phyloP scores from a whole-genome alignment of 108 stramenopile species.

The Licmophora abbreviata region DNA sequence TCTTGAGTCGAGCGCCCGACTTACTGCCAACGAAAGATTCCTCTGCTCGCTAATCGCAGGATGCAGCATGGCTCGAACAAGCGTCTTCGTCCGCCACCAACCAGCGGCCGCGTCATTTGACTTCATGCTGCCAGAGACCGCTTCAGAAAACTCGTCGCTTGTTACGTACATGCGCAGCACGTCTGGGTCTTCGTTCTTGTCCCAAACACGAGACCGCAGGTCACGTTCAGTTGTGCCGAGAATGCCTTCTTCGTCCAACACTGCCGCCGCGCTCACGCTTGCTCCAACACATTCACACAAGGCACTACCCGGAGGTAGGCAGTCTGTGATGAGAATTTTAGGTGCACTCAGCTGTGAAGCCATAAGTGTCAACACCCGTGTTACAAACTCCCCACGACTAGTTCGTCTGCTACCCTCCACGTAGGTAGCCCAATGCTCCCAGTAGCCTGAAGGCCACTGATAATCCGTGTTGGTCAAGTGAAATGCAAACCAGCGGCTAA shows the following conservation, averaged over 20 bases:
- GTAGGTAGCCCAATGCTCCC: slow-evolving; percentile 74
- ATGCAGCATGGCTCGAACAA: neutral
- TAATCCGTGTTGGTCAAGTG: slow-evolving; percentile 78
- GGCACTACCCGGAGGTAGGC: slow-evolving; percentile 27
- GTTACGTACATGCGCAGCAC: slow-evolving; percentile 35
- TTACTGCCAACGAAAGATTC: neutral
- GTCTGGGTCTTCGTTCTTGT: slow-evolving; percentile 40
- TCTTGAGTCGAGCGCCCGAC: neutral
- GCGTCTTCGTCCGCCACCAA: neutral
- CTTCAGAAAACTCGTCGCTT: slow-evolving; percentile 29
- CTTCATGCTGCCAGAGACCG: neutral
- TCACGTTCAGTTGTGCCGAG: slow-evolving; percentile 26
- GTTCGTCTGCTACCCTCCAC: slow-evolving; percentile 26
- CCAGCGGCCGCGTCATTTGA: neutral
- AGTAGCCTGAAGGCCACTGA: slow-evolving; percentile 79
- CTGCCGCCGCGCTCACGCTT: neutral
- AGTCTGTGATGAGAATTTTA: slow-evolving; percentile 26
- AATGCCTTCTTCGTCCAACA: slow-evolving; percentile 3
- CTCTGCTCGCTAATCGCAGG: neutral
- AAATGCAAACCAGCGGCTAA: slow-evolving; percentile 75
- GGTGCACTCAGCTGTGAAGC: slow-evolving; percentile 22
- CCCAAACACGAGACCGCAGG: slow-evolving; percentile 55
- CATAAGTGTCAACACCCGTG: slow-evolving; percentile 23
- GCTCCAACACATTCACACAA: slow-evolving; percentile 25
- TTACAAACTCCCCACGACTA: slow-evolving; percentile 63